phyloP scores from a whole-genome alignment of 1,284 basidiomycete species.

The Ganoderma resinaceum region DNA sequence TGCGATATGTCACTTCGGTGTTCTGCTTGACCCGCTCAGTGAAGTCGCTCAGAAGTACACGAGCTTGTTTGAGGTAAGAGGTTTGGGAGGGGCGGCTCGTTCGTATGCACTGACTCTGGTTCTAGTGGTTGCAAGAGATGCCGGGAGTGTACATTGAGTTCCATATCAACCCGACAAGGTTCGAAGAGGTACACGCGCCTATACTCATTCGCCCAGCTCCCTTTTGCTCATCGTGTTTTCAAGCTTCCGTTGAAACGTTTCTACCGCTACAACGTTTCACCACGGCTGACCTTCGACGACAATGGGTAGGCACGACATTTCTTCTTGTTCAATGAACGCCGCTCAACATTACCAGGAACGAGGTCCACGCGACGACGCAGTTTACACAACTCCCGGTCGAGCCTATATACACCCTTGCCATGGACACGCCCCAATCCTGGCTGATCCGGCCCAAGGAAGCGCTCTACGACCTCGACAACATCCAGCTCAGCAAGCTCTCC shows the following conservation, averaged over 20 bases:
- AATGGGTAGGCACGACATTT: conserved; percentile 61
- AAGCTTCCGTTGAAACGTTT: conserved; percentile 94
- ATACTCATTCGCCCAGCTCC: not conserved
- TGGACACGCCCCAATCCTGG: conserved; percentile 93
- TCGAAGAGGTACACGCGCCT: conserved; percentile 69
- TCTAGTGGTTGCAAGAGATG: conserved; percentile 64
- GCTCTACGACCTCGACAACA: conserved; percentile 95
- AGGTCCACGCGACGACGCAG: conserved; percentile 55
- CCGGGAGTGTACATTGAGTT: conserved; percentile 76
- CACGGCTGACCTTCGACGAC: conserved; percentile 70
- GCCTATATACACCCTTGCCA: conserved; percentile 89
- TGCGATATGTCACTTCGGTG: conserved; percentile 77
- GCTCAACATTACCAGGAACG: conserved; percentile 48
- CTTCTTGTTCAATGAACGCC: not conserved
- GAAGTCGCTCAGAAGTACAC: conserved; percentile 89
- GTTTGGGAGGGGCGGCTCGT: not conserved
- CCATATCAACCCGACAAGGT: conserved; percentile 75
- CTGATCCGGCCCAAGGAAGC: conserved; percentile 90
- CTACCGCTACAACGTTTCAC: conserved; percentile 81
- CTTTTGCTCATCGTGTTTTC: not conserved
- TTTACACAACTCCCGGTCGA: conserved; percentile 66
- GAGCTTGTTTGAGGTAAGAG: conserved; percentile 71
- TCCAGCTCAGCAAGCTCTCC: conserved; percentile 79
- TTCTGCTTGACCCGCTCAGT: conserved; percentile 87
- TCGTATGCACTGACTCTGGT: conserved; percentile 9